Evolutionary conservation across 1,284 basidiomycete genomes (phyloP), one percentile per base, ranked within the genome.

Genomic region (Volvariella volvacea): DNA sequence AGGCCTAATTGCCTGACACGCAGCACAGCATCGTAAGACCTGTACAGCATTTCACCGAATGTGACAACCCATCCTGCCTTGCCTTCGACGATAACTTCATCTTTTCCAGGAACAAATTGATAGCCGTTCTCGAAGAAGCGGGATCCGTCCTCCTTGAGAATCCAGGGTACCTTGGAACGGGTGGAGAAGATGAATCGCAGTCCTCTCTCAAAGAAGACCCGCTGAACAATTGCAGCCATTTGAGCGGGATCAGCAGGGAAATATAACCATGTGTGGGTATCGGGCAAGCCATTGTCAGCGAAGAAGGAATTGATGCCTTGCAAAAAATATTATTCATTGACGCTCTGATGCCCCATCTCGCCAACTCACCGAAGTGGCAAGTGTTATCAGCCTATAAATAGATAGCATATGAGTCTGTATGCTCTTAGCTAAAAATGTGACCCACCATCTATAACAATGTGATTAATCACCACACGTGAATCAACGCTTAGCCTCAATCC

Each of bases 101-200:
- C 84, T 64, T 87, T 89, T 22, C 88, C 87, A 3, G 89, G 88
- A 1, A 78, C 68, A 56, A 92, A 91, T 63, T 82, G 64, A 65
- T 91, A 91, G 52, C 71, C 71, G 17, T 74, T 78, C 28, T 73
- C 84, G 59, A 82, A 91, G 69, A 77, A 80, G 45, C 68, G 73
- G 28, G 74, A 74, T 10, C 83, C 81, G 55, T 88, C 79, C 56
- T 81, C 80, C 58, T 84, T 88, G 50, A 90, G 75, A 59, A 92
- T 83, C 66, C 79, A 90, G 16, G 89, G 88, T 7, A 90, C 84
- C 64, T 91, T 92, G 22, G 88, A 78, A 45, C 89, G 84, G 4
- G 88, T 91, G 6, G 87, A 90, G 67, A 91, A 91, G 55, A 92
- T 69, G 63, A 91, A 91, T 45, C 88, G 82, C 15, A 90, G 42